Base-by-base conservation (phyloP, 2,329 filamentous ascomycete species). In the Xylariaceae sp. region DNA sequence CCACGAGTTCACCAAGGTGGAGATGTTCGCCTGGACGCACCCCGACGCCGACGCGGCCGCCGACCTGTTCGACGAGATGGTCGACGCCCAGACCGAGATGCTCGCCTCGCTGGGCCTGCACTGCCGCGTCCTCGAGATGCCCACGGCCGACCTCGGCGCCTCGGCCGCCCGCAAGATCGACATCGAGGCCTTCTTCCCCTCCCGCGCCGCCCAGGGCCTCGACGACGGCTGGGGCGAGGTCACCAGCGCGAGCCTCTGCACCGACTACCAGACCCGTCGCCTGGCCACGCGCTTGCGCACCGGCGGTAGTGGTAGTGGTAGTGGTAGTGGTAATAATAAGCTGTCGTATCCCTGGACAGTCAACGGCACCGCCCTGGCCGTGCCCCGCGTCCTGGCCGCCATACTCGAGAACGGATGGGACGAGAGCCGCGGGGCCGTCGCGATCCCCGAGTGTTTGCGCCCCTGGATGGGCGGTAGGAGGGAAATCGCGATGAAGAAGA, bases 1-100 rank as follows among this genome's bases (percentile, higher is more conserved):
- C 3, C 92, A 98, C 64, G 92, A 98, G 64, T 98, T 98, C 65
- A 95, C 88, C 18, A 98, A 98, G 62, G 90, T 98, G 0, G 92
- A 98, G 64, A 81, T 98, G 71, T 97, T 98, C 59, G 88, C 85
- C 0, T 98, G 92, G 92, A 84, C 87, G 4, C 54, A 73, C 19
- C 78, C 85, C 2, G 71, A 78, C 37, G 41, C 54, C 2, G 59
- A 56, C 21, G 57, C 62, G 28, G 68, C 78, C 0, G 66, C 73
- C 6, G 67, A 73, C 0, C 53, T 90, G 9, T 95, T 95, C 60
- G 70, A 85, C 35, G 88, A 96, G 63, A 88, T 98, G 71, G 68
- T 96, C 36, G 75, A 78, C 44, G 83, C 96, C 37, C 92, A 98
- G 65, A 84, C 77, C 2, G 84, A 92, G 57, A 89, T 98, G 39